phyloP scores from a whole-genome alignment of 2,329 filamentous ascomycete genomes.

The Ceratocystiopsis brevicomis region DNA sequence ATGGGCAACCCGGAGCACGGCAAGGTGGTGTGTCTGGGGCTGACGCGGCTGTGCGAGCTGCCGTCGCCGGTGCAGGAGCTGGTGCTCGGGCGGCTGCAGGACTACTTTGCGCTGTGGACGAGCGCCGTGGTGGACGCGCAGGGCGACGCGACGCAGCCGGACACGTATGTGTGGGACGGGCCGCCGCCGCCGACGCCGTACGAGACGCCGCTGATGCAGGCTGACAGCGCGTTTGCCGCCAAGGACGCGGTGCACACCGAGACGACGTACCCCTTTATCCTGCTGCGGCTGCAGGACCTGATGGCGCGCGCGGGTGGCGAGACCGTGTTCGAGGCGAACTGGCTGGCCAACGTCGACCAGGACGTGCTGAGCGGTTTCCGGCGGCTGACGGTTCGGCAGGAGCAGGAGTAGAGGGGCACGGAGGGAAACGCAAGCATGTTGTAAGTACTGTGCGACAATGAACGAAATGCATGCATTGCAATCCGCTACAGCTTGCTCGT shows the following conservation, averaged over 20 bases:
- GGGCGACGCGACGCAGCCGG: constrained; percentile 30
- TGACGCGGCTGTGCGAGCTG: constrained; percentile 53
- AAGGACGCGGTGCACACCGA: constrained; percentile 51
- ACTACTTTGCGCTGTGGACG: constrained; percentile 60
- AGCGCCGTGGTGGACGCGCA: constrained; percentile 47
- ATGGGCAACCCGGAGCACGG: constrained; percentile 45
- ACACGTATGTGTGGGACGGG: constrained; percentile 30
- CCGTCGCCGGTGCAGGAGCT: constrained; percentile 37
- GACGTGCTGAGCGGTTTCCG: constrained; percentile 51
- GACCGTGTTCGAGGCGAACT: constrained; percentile 45
- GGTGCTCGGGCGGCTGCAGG: constrained; percentile 44
- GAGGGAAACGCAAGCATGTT: too few species aligned
- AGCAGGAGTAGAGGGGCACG: background rate
- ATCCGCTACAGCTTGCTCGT: constrained; percentile 28
- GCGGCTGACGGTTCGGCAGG: constrained; percentile 12
- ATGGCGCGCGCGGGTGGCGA: constrained; percentile 45
- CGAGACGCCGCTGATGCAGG: constrained; percentile 35
- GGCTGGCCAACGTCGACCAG: constrained; percentile 55
- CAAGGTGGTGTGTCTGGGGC: constrained; percentile 54
- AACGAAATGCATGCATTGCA: background rate
- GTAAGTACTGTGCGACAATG: too few species aligned
- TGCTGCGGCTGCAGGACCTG: constrained; percentile 37
- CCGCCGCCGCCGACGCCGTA: constrained; percentile 24
- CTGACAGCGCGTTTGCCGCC: constrained; percentile 31
- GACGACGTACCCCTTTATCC: constrained; percentile 44